A percentile compares a stretch with the other conserved stretches of the same genome.
Conservation (phyloP, 2,329 filamentous ascomycete genomes). For the Botrytis tulipae region DNA sequence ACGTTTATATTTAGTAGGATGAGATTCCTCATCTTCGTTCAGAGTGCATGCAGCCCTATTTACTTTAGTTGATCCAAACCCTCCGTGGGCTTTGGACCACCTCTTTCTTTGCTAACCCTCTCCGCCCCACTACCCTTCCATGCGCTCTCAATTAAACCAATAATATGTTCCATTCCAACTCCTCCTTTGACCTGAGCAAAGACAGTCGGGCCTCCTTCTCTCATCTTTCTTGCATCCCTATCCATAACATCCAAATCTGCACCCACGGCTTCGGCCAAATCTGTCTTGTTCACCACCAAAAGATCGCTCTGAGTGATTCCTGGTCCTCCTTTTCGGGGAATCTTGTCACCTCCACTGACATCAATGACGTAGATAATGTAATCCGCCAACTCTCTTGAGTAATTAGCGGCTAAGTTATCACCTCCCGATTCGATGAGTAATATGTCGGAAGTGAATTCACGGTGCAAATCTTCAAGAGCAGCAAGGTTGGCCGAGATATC, state of each 20-base stretch:
- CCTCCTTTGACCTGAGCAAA: slow-evolving; percentile 97
- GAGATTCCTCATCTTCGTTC: neutral
- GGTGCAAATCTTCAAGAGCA: slow-evolving; percentile 85
- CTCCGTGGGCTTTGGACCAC: slow-evolving; percentile 57
- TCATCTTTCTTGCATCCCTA: slow-evolving; percentile 87
- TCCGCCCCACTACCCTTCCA: slow-evolving; percentile 89
- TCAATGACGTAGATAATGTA: slow-evolving; percentile 99
- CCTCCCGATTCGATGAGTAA: slow-evolving; percentile 94
- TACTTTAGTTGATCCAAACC: slow-evolving; percentile 50
- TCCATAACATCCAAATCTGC: slow-evolving; percentile 94
- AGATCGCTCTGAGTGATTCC: slow-evolving; percentile 96
- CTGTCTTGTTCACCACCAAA: slow-evolving; percentile 95
- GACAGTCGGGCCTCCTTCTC: slow-evolving; percentile 91
- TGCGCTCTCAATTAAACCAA: slow-evolving; percentile 82
- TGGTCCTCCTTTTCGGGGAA: slow-evolving; percentile 91
- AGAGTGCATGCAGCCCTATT: neutral
- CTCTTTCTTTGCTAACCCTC: slow-evolving; percentile 51
- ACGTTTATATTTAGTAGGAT: neutral
- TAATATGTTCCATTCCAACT: slow-evolving; percentile 80
- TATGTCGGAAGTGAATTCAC: slow-evolving; percentile 74
- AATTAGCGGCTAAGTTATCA: slow-evolving; percentile 96
- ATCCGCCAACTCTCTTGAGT: slow-evolving; percentile 89
- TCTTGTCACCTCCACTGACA: slow-evolving; percentile 93
- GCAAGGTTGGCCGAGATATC: slow-evolving; percentile 94
- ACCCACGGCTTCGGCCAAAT: slow-evolving; percentile 84